A percentile compares a stretch with the other conserved stretches of the same genome.
Conservation (phyloP, 1,284 basidiomycete genomes). For the Bondarzewia mesenterica region DNA sequence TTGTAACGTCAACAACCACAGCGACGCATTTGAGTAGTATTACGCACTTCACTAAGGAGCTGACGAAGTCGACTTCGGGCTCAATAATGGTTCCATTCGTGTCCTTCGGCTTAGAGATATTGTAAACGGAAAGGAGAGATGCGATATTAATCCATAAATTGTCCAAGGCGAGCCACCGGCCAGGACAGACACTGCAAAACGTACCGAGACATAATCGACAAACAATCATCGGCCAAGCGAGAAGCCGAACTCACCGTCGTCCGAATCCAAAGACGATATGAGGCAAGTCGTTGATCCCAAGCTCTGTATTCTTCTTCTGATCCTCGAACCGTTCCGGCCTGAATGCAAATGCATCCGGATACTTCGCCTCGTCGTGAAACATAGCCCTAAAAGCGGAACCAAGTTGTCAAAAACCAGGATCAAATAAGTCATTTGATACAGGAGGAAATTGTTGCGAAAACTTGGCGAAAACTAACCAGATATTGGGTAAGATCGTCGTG, state of each 20-base stretch:
- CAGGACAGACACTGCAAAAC: conserved; percentile 33
- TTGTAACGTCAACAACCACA: no score
- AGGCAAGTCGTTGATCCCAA: conserved; percentile 21
- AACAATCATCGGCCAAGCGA: background rate
- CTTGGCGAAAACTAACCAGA: conserved; percentile 26
- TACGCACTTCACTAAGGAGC: conserved; percentile 34
- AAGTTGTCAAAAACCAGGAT: background rate
- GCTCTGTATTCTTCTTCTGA: conserved; percentile 15
- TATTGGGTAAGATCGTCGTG: conserved; percentile 31
- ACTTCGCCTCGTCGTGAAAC: conserved; percentile 1
- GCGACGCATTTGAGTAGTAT: no score
- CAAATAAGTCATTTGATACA: background rate
- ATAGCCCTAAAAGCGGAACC: background rate
- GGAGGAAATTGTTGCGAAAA: background rate
- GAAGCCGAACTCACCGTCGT: conserved; percentile 26
- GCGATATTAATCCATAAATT: conserved; percentile 40
- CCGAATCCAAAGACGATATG: conserved; percentile 25
- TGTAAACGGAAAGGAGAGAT: conserved; percentile 34
- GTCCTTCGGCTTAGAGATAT: conserved; percentile 31
- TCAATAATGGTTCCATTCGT: conserved; percentile 32
- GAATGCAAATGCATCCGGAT: conserved; percentile 3
- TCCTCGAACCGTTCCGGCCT: conserved; percentile 14
- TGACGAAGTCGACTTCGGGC: conserved; percentile 31
- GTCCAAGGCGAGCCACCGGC: conserved; percentile 34
- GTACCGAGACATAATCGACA: background rate